Conservation (phyloP, 2,329 filamentous ascomycete species). For the Myrmaecium sp. region DNA sequence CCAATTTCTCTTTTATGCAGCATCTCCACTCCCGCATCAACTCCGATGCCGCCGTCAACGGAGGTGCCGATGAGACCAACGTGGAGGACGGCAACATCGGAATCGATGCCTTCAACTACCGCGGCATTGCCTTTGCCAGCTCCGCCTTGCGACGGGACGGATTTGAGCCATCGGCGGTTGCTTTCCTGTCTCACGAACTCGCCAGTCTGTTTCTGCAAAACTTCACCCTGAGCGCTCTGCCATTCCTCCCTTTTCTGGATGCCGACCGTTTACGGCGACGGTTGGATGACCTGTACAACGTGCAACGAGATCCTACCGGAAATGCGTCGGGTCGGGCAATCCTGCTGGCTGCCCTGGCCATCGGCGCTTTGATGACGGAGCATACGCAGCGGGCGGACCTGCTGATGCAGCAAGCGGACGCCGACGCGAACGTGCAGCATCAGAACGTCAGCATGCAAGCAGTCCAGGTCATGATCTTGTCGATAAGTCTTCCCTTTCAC, state of each 20-base stretch:
- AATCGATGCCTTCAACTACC: conserved; percentile 5
- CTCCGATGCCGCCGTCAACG: conserved; percentile 1
- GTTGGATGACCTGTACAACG: conserved; percentile 4
- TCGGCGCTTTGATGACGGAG: conserved; percentile 3
- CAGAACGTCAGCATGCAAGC: conserved; percentile 4
- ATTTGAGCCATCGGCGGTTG: too few relatives aligned
- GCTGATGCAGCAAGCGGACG: conserved; percentile 2
- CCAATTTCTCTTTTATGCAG: conserved; percentile 5
- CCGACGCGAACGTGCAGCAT: conserved; percentile 2
- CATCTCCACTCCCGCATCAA: conserved; percentile 4
- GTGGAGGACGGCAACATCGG: conserved; percentile 4
- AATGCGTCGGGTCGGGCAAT: conserved; percentile 4
- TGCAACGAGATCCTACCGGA: conserved; percentile 2
- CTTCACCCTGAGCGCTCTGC: conserved; percentile 2
- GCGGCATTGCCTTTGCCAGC: conserved; percentile 5
- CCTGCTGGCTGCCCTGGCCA: conserved; percentile 4
- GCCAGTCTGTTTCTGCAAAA: conserved; percentile 4
- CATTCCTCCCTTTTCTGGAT: conserved; percentile 2
- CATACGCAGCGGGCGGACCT: conserved; percentile 3
- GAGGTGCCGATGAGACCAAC: conserved; percentile 2
- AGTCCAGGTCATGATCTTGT: conserved; percentile 3
- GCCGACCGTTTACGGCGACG: conserved; percentile 2
- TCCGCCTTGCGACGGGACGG: conserved; percentile 3
- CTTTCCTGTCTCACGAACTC: conserved; percentile 4
- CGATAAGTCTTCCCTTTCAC: conserved; percentile 3